A percentile compares a stretch with the other conserved stretches of the same genome.
phyloP scores from a whole-genome alignment of 2,329 filamentous ascomycete species.

The Exophiala phaeomuriformis region DNA sequence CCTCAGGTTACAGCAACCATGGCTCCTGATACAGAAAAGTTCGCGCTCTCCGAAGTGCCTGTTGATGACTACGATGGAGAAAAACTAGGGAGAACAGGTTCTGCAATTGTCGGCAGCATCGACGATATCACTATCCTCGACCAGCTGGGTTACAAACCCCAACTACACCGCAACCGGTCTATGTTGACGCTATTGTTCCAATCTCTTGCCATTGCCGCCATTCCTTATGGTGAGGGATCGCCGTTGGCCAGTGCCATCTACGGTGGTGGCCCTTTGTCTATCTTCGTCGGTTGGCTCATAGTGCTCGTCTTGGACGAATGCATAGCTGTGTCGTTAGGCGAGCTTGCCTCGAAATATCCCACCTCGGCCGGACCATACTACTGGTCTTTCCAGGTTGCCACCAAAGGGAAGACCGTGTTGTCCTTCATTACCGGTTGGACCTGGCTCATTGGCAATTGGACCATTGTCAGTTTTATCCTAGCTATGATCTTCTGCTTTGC shows the following conservation, averaged over 20 bases:
- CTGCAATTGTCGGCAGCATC: slow-evolving; percentile 30
- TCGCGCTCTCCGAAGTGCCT: slow-evolving; percentile 8
- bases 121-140: slow-evolving; percentile 33
- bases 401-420: slow-evolving; percentile 35
- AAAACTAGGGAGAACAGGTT: slow-evolving; percentile 4
- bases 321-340: slow-evolving; percentile 45
- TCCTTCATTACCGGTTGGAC: slow-evolving; percentile 50
- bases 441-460: slow-evolving; percentile 48
- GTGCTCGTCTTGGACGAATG: slow-evolving; percentile 49
- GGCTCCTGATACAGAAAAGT: slow-evolving; percentile 17
- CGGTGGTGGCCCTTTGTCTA: slow-evolving; percentile 46
- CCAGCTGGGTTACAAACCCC: slow-evolving; percentile 52
- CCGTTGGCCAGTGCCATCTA: slow-evolving; percentile 45
- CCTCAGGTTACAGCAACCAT: slow-evolving; percentile 2
- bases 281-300: slow-evolving; percentile 52
- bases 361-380: slow-evolving; percentile 47
- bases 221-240: slow-evolving; percentile 36
- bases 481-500: neutral
- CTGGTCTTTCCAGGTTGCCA: slow-evolving; percentile 47
- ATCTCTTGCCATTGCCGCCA: slow-evolving; percentile 53
- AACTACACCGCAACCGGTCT: slow-evolving; percentile 53
- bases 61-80: slow-evolving; percentile 6
- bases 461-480: slow-evolving; percentile 5
- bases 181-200: slow-evolving; percentile 56
- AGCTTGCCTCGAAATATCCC: slow-evolving; percentile 45